phyloP scores from a whole-genome alignment of 305 asterid genomes.

The Fraxinus paxiana region DNA sequence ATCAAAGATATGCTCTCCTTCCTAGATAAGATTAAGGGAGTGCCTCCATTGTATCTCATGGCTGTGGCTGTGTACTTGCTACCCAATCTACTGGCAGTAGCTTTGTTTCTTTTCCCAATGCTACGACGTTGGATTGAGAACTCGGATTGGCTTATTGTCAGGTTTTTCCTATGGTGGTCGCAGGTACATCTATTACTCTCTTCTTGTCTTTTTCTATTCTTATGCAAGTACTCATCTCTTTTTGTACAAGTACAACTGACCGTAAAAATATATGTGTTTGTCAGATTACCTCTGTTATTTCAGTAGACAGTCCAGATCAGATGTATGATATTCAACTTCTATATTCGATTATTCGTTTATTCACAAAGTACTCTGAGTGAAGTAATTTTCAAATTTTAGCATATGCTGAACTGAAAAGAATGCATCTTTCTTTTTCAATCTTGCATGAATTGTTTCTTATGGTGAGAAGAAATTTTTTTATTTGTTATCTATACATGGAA shows the following conservation, averaged over 20 bases:
- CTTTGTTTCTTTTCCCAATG: slow-evolving; percentile 86
- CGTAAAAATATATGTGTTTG: background rate
- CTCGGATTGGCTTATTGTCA: slow-evolving; percentile 85
- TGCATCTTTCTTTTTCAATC: background rate
- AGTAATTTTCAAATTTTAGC: background rate
- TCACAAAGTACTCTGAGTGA: background rate
- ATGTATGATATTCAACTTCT: slow-evolving; percentile 6
- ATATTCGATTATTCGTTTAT: background rate
- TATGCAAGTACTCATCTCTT: slow-evolving; percentile 9
- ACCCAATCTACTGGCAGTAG: slow-evolving; percentile 73
- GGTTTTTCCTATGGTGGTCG: slow-evolving; percentile 98
- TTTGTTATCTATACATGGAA: slow-evolving; percentile 5
- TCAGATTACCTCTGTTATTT: slow-evolving; percentile 19
- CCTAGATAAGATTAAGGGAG: slow-evolving; percentile 71
- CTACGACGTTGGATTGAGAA: slow-evolving; percentile 94
- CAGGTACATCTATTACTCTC: slow-evolving; percentile 57
- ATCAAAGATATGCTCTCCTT: slow-evolving; percentile 48
- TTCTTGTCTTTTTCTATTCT: slow-evolving; percentile 21
- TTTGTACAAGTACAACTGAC: slow-evolving; percentile 15
- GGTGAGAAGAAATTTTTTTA: background rate
- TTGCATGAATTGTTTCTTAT: background rate
- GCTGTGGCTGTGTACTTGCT: slow-evolving; percentile 73
- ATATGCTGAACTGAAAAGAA: background rate
- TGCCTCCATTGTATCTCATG: slow-evolving; percentile 84
- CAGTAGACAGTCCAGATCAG: background rate